Base-by-base conservation (phyloP, 148 eudicot genomes). In the Rhododendron vialii region DNA sequence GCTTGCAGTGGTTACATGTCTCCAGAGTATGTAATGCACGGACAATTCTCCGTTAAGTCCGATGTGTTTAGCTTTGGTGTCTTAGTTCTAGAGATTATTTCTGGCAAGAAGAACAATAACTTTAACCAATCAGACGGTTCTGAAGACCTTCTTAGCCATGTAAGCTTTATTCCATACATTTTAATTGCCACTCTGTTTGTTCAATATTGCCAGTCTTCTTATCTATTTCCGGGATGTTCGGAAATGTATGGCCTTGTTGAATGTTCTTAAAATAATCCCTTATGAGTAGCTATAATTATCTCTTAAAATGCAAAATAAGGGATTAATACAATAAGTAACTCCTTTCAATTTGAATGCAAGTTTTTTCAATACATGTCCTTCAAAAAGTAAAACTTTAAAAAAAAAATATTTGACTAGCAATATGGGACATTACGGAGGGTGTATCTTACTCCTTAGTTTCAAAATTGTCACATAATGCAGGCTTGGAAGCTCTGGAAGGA, bases 41-140 rank as follows among this genome's bases (percentile, higher is more conserved):
- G 95, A 38, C 18, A 80, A 22, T 93, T 90, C 71, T 92, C 95
- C 0, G 90, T 79, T 7, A 93, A 93, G 41, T 92, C 94, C 2
- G 95, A 92, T 83, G 91, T 94, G 24, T 94, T 79, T 71, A 91
- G 96, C 83, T 92, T 92, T 26, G 96, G 94, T 0, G 87, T 92
- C 4, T 74, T 94, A 15, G 81, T 93, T 18, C 67, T 92, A 86
- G 92, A 91, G 84, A 89, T 86, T 4, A 45, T 91, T 30, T 89
- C 91, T n/a, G 87, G 89, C 4, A 75, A 85, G 26, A 88, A 50
- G 82, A 90, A 82, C 12, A 80, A 87, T 77, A 48, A 50, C 9
- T 90, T 90, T 71, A 55, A 33, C 36, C 26, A 83, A 67, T 65
- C 41, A 45, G 84, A 26, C 1, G 8, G 14, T 26, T 57, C 14